phyloP scores from a whole-genome alignment of 352 stramenopile species.

The Proteromonas lacertae region DNA sequence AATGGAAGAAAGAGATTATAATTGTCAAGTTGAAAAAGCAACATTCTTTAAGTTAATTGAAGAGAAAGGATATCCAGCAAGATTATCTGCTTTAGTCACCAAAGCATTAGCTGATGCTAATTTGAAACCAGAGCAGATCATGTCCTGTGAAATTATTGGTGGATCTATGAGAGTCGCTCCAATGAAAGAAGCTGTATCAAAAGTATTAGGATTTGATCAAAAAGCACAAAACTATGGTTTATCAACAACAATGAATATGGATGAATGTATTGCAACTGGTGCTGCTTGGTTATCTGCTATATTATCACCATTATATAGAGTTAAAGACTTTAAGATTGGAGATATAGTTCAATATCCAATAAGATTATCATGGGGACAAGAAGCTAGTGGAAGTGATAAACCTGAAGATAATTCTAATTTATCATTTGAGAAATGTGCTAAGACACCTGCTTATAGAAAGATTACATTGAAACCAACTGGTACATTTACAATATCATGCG shows the following conservation, averaged over 20 bases:
- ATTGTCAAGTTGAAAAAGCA: slow-evolving; percentile 50
- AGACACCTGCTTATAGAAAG: too few species aligned
- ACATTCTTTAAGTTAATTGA: slow-evolving; percentile 71
- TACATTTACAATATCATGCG: too few species aligned
- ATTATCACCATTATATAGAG: slow-evolving; percentile 87
- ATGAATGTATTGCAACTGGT: slow-evolving; percentile 80
- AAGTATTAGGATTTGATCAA: slow-evolving; percentile 55
- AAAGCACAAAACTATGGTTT: slow-evolving; percentile 72
- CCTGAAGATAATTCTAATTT: neutral
- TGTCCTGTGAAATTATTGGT: slow-evolving; percentile 71
- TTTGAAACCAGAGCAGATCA: slow-evolving; percentile 44
- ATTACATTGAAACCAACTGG: too few species aligned
- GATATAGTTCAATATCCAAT: slow-evolving; percentile 45
- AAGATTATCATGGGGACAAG: slow-evolving; percentile 54
- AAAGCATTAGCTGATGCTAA: slow-evolving; percentile 38
- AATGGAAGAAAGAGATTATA: slow-evolving; percentile 87
- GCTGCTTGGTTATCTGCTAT: slow-evolving; percentile 90
- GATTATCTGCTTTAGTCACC: slow-evolving; percentile 38
- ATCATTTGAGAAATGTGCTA: neutral
- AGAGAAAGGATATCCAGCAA: slow-evolving; percentile 23
- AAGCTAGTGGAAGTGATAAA: neutral
- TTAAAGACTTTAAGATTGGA: slow-evolving; percentile 34
- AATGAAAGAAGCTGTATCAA: slow-evolving; percentile 58
- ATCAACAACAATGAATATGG: slow-evolving; percentile 91
- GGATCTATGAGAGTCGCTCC: slow-evolving; percentile 68